Conservation (phyloP, 306 rosid genomes). For the Sicyos edulis region DNA sequence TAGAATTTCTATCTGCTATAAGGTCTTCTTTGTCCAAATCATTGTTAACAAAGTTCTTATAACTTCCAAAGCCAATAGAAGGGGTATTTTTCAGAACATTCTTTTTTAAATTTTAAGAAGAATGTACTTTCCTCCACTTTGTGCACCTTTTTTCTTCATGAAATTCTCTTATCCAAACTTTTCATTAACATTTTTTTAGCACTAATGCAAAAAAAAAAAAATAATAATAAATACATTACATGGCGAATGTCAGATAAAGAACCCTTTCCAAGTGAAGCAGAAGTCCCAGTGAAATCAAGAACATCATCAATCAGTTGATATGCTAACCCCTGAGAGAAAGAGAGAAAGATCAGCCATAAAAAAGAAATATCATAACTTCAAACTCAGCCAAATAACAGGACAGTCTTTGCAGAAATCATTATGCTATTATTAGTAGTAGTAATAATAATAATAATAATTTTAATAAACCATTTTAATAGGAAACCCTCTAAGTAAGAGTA, state of each 20-base stretch:
- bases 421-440: neutral
- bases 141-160: neutral
- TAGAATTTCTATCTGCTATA: neutral
- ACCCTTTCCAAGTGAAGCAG: constrained; percentile 94
- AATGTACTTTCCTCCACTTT: neutral
- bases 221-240: constrained; percentile 38
- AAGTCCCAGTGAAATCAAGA: constrained; percentile 87
- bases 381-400: neutral
- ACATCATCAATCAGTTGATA: constrained; percentile 87
- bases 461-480: neutral
- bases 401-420: neutral
- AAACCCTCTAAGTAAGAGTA: neutral
- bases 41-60: neutral
- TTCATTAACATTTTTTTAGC: neutral
- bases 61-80: neutral
- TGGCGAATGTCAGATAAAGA: constrained; percentile 77
- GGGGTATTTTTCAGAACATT: neutral
- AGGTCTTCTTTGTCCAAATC: neutral
- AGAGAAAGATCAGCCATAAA: neutral
- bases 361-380: neutral
- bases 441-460: neutral
- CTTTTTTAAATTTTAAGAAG: neutral
- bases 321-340: constrained; percentile 75
- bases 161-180: neutral
- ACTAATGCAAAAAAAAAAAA: neutral